Conservation (phyloP, 192 early-diverging fungal species). For the Lunasporangiospora selenospora region DNA sequence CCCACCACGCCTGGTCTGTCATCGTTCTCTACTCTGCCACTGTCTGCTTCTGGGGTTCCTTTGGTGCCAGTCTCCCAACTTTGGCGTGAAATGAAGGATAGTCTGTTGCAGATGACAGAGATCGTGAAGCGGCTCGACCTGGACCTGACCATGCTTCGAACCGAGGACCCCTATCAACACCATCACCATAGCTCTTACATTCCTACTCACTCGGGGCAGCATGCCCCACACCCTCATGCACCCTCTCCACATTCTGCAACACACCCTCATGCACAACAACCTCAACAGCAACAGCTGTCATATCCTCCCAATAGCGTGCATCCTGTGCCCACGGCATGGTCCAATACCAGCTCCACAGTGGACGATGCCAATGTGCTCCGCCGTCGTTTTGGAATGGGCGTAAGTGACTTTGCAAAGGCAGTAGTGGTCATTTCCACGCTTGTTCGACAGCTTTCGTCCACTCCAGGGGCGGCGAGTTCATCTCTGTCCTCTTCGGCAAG, state of each 20-base stretch:
- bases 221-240: background rate
- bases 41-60: no score
- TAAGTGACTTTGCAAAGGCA: conserved; percentile 41
- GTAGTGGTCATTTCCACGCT: conserved; percentile 42
- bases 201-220: no score
- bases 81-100: conserved; percentile 40
- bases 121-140: conserved; percentile 39
- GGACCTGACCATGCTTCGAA: conserved; percentile 38
- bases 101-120: conserved; percentile 44
- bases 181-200: conserved; percentile 8
- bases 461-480: no score
- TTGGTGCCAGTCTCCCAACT: conserved; percentile 21
- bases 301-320: no score
- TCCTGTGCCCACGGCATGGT: conserved; percentile 9
- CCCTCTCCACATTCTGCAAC: background rate
- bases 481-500: no score
- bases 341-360: background rate
- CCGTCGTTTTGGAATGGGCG: conserved; percentile 34
- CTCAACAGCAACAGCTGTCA: background rate
- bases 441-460: conserved; percentile 24
- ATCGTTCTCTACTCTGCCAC: no score
- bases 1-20: no score
- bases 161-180: conserved; percentile 12
- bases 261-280: background rate
- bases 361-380: conserved; percentile 24